phyloP scores from a whole-genome alignment of 2,329 filamentous ascomycete species.

The Colletotrichum sansevieriae region DNA sequence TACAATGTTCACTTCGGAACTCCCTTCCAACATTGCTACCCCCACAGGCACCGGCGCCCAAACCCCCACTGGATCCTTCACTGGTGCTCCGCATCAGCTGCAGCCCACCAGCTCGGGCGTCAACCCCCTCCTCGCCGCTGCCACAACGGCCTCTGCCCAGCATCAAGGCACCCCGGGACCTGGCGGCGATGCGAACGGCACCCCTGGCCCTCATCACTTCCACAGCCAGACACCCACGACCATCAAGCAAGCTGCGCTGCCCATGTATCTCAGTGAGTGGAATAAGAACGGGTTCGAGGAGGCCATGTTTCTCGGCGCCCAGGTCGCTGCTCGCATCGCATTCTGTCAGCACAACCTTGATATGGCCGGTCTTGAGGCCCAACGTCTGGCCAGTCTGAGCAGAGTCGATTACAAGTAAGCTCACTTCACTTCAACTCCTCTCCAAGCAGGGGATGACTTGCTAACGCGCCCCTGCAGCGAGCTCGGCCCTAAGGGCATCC shows the following conservation, averaged over 20 bases:
- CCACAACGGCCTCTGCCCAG: slow-evolving; percentile 76
- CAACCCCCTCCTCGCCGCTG: slow-evolving; percentile 92
- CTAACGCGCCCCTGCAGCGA: slow-evolving; percentile 55
- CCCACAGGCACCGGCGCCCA: slow-evolving; percentile 91
- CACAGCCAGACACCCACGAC: slow-evolving; percentile 82
- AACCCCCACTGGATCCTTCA: slow-evolving; percentile 79
- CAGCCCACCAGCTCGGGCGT: slow-evolving; percentile 66
- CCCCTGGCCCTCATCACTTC: slow-evolving; percentile 62
- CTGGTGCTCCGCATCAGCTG: slow-evolving; percentile 67
- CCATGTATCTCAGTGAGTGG: slow-evolving; percentile 92
- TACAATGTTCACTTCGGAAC: slow-evolving; percentile 96
- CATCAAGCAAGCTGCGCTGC: slow-evolving; percentile 82
- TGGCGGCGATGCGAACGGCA: slow-evolving; percentile 55
- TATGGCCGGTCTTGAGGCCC: slow-evolving; percentile 62
- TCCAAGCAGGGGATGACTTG: neutral
- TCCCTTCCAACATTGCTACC: slow-evolving; percentile 93
- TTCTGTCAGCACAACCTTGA: slow-evolving; percentile 72
- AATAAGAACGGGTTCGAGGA: slow-evolving; percentile 85
- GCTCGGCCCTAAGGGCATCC: slow-evolving; percentile 66
- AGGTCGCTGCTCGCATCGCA: slow-evolving; percentile 79
- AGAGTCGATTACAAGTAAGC: slow-evolving; percentile 73
- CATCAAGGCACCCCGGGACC: slow-evolving; percentile 53
- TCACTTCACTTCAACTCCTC: neutral
- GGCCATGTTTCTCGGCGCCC: slow-evolving; percentile 86
- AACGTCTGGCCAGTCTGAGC: slow-evolving; percentile 68